Evolutionary conservation across 257 asterid genomes (phyloP), one percentile per base, ranked within the genome.

Genomic region (Perilla frutescens): DNA sequence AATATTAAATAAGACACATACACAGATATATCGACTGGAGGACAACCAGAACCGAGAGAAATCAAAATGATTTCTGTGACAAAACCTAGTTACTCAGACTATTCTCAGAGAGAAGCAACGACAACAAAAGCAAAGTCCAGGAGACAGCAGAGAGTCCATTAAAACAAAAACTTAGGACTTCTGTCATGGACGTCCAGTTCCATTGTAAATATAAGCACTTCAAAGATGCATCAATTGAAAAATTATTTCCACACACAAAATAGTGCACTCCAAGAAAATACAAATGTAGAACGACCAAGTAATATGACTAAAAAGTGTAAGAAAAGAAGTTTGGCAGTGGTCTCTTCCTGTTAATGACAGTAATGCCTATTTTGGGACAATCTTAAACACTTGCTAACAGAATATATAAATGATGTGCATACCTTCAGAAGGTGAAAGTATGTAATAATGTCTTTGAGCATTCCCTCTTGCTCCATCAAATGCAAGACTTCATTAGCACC

Each of bases 361-460:
- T 50, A 41, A 36, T 32, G 43, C 14, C 69, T 70, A 47, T 2
- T 2, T 69, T 37, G 34, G 57, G 66, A 64, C 39, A 73, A 58
- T 43, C 57, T 55, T 40, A 77, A 47, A 39, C 54, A 68, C 36
- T 12, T 44, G 63, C 34, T 44, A 71, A 31, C 63, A 69, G 10
- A 74, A 47, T 66, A 47, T 26, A 65, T 29, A 29, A 43, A 14
- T 65, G 57, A 37, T 34, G 66, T 51, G 77, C 80, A 56, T 80
- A 93, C 98, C 97, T 89, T 82, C 81, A 93, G 92, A 77, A 91
- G 96, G 78, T 82, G 79, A 80, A 63, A 29, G 81, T 91, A 93
- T 29, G 96, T 89, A 74, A 84, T 55, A 81, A 76, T 83, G 81
- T 83, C 88, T 85, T 88, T 88, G 53, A 91, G 88, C 84, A 93